Base-by-base conservation (phyloP, 2,329 filamentous ascomycete genomes). In the Hypomyces rosellus region DNA sequence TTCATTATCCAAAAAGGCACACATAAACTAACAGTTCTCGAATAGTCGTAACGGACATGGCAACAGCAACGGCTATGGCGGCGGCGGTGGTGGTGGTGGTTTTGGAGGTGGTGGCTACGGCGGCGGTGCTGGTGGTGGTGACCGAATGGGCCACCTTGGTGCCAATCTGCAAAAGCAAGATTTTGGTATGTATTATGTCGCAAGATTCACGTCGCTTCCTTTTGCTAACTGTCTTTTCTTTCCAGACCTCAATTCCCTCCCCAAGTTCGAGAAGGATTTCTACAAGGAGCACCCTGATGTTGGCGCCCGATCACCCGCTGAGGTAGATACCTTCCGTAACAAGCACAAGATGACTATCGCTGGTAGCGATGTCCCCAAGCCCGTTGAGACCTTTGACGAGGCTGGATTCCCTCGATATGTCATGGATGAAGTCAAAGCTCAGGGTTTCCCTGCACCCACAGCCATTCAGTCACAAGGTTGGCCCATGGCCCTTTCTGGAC, bases 221-320 rank as follows among this genome's bases (percentile, higher is more conserved):
- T 14, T 40, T 7, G 20, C 16, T 45, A 22, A 45, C 16, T n/a
- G 41, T 45, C n/a, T 30, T 33, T 15, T 53, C 5, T 25, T 13
- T 36, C 16, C 59, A 93, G 93, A 99, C 67, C 63, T 93, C 48
- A 76, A 69, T 64, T 69, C 84, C 6, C 66, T 99, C 42, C 92
- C 93, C 62, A 97, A 97, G 73, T 99, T 99, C 74, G 93, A 99
- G 69, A 99, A 99, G 75, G 91, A 88, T 8, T 99, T 99, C 76
- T 99, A 99, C 82, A 96, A 97, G 77, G 93, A 97, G 74, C 85
- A 93, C 66, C 79, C 85, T 33, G 82, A 82, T 53, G 92, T 99
- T 54, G 72, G 83, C 55, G 76, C 71, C 62, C 88, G 93, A 64
- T 84, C 89, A 12, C 69, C 81, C 39, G 81, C 81, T 50, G 92